These are phyloP conservation scores for Carpinus fangiana DNA, from an alignment of 306 rosid species.

Conservation along the genomic window DNA sequence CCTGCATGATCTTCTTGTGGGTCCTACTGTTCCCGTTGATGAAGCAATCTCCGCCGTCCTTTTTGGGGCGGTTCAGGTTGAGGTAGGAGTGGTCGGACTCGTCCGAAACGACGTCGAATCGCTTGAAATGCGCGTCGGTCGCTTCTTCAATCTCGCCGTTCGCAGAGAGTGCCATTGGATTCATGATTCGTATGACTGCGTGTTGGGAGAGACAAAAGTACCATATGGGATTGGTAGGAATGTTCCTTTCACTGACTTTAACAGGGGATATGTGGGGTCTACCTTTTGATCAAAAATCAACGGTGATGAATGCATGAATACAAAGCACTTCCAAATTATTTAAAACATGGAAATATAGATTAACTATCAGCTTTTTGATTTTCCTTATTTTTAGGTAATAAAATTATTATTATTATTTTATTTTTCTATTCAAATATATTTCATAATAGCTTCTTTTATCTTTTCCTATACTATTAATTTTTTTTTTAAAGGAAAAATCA, in stretches of 20 bases:
- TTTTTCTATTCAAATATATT: too few species aligned
- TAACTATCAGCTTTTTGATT: too few species aligned
- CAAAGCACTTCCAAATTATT: too few species aligned
- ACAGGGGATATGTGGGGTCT: neutral
- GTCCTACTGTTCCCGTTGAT: neutral
- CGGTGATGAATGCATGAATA: too few species aligned
- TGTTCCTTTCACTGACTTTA: neutral
- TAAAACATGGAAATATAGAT: too few species aligned
- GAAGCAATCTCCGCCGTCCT: neutral
- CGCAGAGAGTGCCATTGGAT: neutral
- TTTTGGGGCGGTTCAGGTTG: neutral
- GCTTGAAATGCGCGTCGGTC: conserved; percentile 17
- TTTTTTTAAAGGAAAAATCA: too few species aligned
- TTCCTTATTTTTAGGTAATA: too few species aligned
- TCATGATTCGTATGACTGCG: neutral
- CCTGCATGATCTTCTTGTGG: conserved; percentile 45
- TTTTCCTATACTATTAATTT: too few species aligned
- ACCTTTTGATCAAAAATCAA: too few species aligned
- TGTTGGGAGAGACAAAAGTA: neutral
- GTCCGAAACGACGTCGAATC: conserved; percentile 48
- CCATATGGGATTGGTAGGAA: neutral
- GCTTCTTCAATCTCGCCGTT: conserved; percentile 1
- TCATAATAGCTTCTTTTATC: too few species aligned
- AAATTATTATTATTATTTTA: too few species aligned
- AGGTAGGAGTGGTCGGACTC: conserved; percentile 40